Conservation (phyloP, 164 flowering plant species). For the Hamamelis virginiana region DNA sequence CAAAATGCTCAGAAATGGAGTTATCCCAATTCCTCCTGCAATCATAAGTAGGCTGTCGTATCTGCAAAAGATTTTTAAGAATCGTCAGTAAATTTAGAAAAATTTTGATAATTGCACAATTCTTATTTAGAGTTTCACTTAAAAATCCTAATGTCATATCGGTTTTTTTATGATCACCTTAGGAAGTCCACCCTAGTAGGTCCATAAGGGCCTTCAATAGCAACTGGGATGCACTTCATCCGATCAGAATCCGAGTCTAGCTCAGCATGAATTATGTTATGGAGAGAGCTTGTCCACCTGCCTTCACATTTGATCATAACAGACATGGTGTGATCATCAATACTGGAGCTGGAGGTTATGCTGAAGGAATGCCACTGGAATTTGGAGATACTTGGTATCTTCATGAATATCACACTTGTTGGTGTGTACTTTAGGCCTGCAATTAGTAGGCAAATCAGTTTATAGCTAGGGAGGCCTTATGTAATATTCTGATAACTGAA, state of each 20-base stretch:
- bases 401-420: constrained; percentile 67
- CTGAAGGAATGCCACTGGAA: constrained; percentile 87
- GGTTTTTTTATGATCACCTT: constrained; percentile 42
- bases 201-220: constrained; percentile 91
- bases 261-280: constrained; percentile 35
- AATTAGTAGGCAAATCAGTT: constrained; percentile 3
- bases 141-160: background rate
- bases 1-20: constrained; percentile 83
- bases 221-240: constrained; percentile 45
- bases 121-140: background rate
- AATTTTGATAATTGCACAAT: background rate
- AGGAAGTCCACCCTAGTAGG: constrained; percentile 57
- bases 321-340: constrained; percentile 53
- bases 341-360: constrained; percentile 62
- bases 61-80: too few species aligned
- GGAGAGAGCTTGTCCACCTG: constrained; percentile 70
- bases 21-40: constrained; percentile 85
- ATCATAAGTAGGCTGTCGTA: constrained; percentile 67
- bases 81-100: too few species aligned
- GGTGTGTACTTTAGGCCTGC: constrained; percentile 70
- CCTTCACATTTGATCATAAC: constrained; percentile 66
- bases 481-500: background rate
- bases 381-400: constrained; percentile 68
- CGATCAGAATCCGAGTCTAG: constrained; percentile 28
- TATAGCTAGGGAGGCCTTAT: background rate